A percentile compares a stretch with the other conserved stretches of the same genome.
These are phyloP conservation scores for Plasmodiophora brassicae DNA, from an alignment of 208 protist genomes.

Conservation along the genomic window DNA sequence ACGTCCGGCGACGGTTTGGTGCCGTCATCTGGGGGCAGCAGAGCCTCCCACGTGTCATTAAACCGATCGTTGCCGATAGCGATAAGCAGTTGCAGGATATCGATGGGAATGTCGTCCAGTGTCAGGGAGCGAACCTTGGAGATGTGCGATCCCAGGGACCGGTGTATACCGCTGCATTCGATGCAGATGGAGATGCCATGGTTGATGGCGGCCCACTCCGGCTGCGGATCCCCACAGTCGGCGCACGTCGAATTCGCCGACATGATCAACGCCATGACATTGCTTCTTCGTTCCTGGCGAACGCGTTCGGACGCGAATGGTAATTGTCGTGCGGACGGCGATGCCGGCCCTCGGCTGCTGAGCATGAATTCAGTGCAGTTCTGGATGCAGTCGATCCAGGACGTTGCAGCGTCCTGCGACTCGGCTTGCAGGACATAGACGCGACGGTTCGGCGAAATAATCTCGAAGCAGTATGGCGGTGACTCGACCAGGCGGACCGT, in stretches of 20 bases:
- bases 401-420: neutral
- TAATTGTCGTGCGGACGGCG: neutral
- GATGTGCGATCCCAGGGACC: slow-evolving; percentile 34
- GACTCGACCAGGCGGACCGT: neutral
- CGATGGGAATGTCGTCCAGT: neutral
- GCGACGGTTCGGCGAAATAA: neutral
- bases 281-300: neutral
- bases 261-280: neutral
- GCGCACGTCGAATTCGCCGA: neutral
- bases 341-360: neutral
- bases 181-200: slow-evolving; percentile 59
- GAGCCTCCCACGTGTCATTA: neutral
- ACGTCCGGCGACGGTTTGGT: neutral
- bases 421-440: slow-evolving; percentile 1
- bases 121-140: slow-evolving; percentile 21
- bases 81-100: neutral
- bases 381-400: neutral
- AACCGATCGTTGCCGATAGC: slow-evolving; percentile 26
- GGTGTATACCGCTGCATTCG: slow-evolving; percentile 60
- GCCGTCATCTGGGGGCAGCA: neutral
- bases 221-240: neutral
- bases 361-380: slow-evolving; percentile 29
- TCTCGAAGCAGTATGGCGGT: slow-evolving; percentile 19
- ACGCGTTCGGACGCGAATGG: neutral
- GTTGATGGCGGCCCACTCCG: neutral